Base-by-base conservation (phyloP, 106 monocot species). In the Dendrobium catenatum region DNA sequence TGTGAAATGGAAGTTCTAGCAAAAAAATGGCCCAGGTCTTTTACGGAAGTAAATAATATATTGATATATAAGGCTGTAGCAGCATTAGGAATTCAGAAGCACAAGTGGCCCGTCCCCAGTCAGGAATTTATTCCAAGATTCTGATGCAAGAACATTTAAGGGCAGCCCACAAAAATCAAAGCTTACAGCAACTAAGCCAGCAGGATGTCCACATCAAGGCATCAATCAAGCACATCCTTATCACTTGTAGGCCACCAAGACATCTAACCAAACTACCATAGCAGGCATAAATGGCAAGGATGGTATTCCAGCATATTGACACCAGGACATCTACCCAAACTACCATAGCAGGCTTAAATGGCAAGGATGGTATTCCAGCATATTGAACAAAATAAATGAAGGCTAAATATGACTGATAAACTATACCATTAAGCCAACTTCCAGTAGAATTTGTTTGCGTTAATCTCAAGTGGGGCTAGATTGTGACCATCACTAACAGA, bases 111-210 rank as follows among this genome's bases (percentile, higher is more conserved):
- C 51, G 43, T 42, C 56, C 74, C 55, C 55, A 76, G 66, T 19
- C 61, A 24, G 46, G 75, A 82, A 82, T 20, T 75, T 59, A 79
- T 83, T 80, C 76, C 75, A 33, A 41, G 72, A 79, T 61, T 56
- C 55, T 68, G 76, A 82, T 76, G 79, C 75, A 82, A 61, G 76
- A 86, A 86, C 79, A 86, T 76, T 59, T 75, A 67, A 79, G 58
- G 78, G 40, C 11, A 77, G 82, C 79, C 67, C 27, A 15, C 37
- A 70, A 64, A 64, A 24, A 8, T 6, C 5, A 29, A 76, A 66
- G 6, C 24, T 24, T 29, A 75, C 15, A 66, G 26, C 27, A 61
- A 84, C 44, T 5, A 31, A 79, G 49, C 16, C 67, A 77, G 9
- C 46, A 64, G 54, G 68, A 73, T 73, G 81, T 78, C 78, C 73